Conservation (phyloP, 441 rosid species). For the Populus hybrid region DNA sequence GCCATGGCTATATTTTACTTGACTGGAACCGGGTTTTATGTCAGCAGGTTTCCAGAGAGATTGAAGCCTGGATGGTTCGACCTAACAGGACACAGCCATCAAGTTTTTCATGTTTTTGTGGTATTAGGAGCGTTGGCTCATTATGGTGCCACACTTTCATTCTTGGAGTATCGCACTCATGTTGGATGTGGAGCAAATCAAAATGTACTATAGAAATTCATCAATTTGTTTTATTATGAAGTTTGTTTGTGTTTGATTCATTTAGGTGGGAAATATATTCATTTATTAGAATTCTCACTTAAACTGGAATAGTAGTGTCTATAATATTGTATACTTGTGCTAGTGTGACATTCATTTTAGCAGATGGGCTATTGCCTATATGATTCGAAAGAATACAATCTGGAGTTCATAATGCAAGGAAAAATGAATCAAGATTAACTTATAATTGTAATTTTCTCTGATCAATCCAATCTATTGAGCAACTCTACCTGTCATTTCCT, state of each 20-base stretch:
- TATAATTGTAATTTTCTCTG: too few species aligned
- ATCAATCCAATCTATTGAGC: too few species aligned
- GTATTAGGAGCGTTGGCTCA: conserved; percentile 82
- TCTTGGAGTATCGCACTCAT: conserved; percentile 68
- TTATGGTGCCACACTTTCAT: conserved; percentile 66
- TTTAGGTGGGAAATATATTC: background rate
- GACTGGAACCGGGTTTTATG: conserved; percentile 66
- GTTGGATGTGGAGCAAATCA: conserved; percentile 35
- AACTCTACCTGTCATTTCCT: too few species aligned
- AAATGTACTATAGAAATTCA: background rate
- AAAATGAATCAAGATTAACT: background rate
- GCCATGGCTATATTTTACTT: conserved; percentile 77
- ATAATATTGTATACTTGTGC: background rate
- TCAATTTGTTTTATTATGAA: background rate
- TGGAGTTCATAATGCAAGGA: background rate
- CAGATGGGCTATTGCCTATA: background rate
- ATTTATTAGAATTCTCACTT: background rate
- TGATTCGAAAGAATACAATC: background rate
- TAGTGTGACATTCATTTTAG: background rate
- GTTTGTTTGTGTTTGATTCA: background rate
- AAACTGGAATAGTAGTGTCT: background rate
- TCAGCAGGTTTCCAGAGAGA: conserved; percentile 66
- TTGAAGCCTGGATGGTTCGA: conserved; percentile 80
- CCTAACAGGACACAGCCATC: conserved; percentile 76
- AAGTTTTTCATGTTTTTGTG: conserved; percentile 77